Evolutionary conservation across 495 filamentous ascomycete genomes (phyloP), one percentile per base, ranked within the genome.

Genomic region (Penicillium bovifimosum): DNA sequence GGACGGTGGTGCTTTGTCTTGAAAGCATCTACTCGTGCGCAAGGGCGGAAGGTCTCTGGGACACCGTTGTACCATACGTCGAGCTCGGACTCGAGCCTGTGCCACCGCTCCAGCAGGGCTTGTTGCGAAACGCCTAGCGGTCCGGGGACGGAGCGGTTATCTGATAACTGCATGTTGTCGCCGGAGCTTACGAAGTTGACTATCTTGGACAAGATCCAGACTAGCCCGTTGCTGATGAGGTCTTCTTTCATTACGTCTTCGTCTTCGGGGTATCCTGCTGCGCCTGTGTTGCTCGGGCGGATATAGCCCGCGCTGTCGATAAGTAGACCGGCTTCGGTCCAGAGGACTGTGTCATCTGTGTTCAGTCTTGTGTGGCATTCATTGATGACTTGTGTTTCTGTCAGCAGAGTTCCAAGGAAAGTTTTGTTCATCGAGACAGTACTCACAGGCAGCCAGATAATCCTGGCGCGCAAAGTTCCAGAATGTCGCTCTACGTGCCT

Each of bases 381-480:
- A 49, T 84, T 83, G 56, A 85, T 84, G 55, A 84, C 79, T 80
- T 52, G 4, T 39, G n/a, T n/a, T n/a, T 16, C 33, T n/a, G 52
- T 60, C 31, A 62, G 54, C 27, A 24, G 13, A 14, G 9, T 33
- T 40, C 9, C 7, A 10, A 17, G 27, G 9, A 10, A 26, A n/a
- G n/a, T n/a, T n/a, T 24, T 16, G 41, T 13, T 9, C 1, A 34
- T 29, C 1, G 40, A 18, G 10, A 27, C 8, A 34, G 47, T 18
- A 75, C 79, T 74, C 69, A 82, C 79, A 83, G 28, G 81, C 80
- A 60, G 80, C 76, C 8, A 86, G 68, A 65, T 84, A 81, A 58
- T 85, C 82, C 59, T 85, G 82, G 33, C 81, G 70, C 16, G 81
- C 83, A 61, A 84, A 82, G 54, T 84, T 84, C 82, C 82, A 85